Evolutionary conservation across 495 filamentous ascomycete genomes (phyloP).

Genomic region (Penicillium cosmopolitanum): DNA sequence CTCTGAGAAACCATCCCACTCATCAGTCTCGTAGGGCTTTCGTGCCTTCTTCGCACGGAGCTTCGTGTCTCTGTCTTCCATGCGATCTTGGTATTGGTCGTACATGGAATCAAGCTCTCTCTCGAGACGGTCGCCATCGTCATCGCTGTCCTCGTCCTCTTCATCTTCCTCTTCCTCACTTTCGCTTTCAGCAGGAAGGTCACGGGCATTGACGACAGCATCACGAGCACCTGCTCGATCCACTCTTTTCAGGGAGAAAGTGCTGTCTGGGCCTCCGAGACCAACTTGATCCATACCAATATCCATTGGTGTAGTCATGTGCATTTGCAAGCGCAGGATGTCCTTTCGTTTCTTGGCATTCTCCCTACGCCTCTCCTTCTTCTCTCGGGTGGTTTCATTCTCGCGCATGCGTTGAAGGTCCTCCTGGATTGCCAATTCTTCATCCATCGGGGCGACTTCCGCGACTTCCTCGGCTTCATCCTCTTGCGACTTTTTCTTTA

Average conservation of each 20-base stretch:
- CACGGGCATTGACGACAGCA: constrained; percentile 76
- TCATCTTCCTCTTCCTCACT: constrained; percentile 62
- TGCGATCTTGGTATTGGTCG: constrained; percentile 79
- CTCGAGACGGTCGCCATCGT: constrained; percentile 81
- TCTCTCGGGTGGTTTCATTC: constrained; percentile 71
- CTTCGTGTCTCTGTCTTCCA: constrained; percentile 78
- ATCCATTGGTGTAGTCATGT: constrained; percentile 95
- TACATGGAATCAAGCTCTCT: constrained; percentile 85
- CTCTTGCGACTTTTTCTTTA: constrained; percentile 60
- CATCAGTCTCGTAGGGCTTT: constrained; percentile 79
- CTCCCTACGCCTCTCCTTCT: constrained; percentile 76
- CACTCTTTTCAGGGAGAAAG: constrained; percentile 80
- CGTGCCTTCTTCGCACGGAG: constrained; percentile 85
- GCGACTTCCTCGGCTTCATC: constrained; percentile 74
- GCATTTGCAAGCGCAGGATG: constrained; percentile 90
- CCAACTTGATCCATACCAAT: constrained; percentile 93
- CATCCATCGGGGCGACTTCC: constrained; percentile 85
- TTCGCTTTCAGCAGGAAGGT: constrained; percentile 60
- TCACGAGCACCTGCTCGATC: constrained; percentile 73
- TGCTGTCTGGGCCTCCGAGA: constrained; percentile 71
- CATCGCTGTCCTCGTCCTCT: constrained; percentile 67
- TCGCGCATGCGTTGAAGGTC: constrained; percentile 81
- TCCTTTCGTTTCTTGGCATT: constrained; percentile 92
- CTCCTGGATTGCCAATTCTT: constrained; percentile 87
- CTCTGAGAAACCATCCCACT: constrained; percentile 90